A percentile compares a stretch with the other conserved stretches of the same genome.
Conservation (phyloP, 345 rosid species). For the Cardamine chenopodiifolia region DNA sequence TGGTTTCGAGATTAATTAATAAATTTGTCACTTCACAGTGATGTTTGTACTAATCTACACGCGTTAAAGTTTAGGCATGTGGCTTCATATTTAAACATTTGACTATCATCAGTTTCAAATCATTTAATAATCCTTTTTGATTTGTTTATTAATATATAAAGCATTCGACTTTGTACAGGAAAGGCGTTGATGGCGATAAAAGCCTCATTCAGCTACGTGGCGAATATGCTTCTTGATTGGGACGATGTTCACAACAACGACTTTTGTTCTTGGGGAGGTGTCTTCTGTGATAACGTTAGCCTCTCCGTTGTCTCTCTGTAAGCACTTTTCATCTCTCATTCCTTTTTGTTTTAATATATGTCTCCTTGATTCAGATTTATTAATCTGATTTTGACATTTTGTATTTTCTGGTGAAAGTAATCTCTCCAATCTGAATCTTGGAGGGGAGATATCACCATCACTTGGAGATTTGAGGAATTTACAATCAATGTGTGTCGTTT, state of each 20-base stretch:
- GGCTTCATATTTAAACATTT: slow-evolving; percentile 22
- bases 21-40: neutral
- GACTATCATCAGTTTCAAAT: slow-evolving; percentile 15
- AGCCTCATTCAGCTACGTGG: slow-evolving; percentile 73
- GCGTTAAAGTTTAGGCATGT: slow-evolving; percentile 1
- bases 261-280: slow-evolving; percentile 95
- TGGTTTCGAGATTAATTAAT: neutral
- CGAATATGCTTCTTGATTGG: slow-evolving; percentile 80
- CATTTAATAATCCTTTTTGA: slow-evolving; percentile 5
- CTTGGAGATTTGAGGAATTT: slow-evolving; percentile 73
- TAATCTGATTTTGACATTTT: neutral
- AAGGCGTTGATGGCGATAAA: slow-evolving; percentile 76
- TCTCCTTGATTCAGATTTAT: neutral
- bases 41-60: neutral
- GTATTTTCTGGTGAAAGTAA: slow-evolving; percentile 49
- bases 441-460: slow-evolving; percentile 89
- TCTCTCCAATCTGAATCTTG: slow-evolving; percentile 73
- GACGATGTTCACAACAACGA: slow-evolving; percentile 63
- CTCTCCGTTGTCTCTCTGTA: slow-evolving; percentile 77
- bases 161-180: slow-evolving; percentile 48
- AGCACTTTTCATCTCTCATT: slow-evolving; percentile 20
- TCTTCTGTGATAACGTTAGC: slow-evolving; percentile 64
- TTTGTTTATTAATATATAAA: neutral
- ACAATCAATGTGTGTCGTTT: slow-evolving; percentile 60
- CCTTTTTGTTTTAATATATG: neutral